phyloP scores from a whole-genome alignment of 352 stramenopile species.

The Pythium grandisporangium region DNA sequence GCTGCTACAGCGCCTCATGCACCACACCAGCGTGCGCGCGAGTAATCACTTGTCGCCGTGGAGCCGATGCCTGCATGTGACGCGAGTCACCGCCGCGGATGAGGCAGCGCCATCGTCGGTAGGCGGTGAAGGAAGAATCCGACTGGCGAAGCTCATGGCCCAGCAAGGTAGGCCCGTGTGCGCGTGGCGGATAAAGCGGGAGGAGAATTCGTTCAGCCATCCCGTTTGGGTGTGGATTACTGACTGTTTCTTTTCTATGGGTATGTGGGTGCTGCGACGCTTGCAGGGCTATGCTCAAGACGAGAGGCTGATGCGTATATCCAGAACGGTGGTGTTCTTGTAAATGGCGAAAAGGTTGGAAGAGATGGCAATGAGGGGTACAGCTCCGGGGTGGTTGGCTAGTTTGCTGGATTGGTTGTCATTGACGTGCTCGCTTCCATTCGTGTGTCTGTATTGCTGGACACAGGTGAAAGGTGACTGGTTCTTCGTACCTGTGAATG shows the following conservation, averaged over 20 bases:
- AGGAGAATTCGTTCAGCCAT: not conserved
- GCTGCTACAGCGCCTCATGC: no score
- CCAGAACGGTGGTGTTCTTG: constrained; percentile 56
- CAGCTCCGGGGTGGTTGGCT: not conserved
- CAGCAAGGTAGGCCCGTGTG: constrained; percentile 24
- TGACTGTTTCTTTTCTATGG: no score
- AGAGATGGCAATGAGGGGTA: not conserved
- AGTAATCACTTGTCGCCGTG: no score
- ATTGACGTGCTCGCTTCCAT: no score
- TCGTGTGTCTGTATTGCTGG: no score
- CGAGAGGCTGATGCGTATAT: constrained; percentile 80
- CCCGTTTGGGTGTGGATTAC: not conserved
- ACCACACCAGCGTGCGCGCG: no score
- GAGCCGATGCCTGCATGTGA: no score
- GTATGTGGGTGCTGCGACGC: not conserved
- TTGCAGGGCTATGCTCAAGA: constrained; percentile 54
- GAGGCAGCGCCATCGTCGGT: no score
- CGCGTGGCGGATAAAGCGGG: not conserved
- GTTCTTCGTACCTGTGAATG: constrained; percentile 54
- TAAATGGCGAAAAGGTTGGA: constrained; percentile 51
- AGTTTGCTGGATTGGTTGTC: not conserved
- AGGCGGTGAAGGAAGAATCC: constrained; percentile 30
- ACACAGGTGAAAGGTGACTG: constrained; percentile 37
- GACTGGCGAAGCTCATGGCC: constrained; percentile 76
- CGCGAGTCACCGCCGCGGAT: no score